These are phyloP conservation scores for Penicillium salamii DNA, from an alignment of 495 filamentous ascomycete species.

Conservation along the genomic window DNA sequence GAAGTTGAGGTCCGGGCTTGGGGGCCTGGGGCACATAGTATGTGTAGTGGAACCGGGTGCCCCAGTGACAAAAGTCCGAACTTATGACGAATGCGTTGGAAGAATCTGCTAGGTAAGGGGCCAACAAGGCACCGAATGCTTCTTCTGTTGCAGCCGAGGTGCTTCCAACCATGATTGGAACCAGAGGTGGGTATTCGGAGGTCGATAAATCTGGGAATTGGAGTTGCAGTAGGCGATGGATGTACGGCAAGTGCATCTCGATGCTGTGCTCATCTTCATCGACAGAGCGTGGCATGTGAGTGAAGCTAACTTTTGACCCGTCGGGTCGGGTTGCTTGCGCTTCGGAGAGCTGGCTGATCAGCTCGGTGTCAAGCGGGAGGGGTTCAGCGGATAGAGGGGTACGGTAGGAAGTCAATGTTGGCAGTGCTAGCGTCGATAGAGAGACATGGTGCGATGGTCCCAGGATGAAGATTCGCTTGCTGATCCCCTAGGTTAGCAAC, in stretches of 20 bases:
- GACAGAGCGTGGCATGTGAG: constrained; percentile 63
- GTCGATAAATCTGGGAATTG: constrained; percentile 36
- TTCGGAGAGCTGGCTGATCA: constrained; percentile 58
- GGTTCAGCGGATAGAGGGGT: constrained; percentile 82
- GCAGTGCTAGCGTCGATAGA: constrained; percentile 73
- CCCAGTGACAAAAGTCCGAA: constrained; percentile 98
- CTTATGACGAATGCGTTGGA: constrained; percentile 80
- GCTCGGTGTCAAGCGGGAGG: constrained; percentile 66
- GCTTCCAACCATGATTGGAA: constrained; percentile 87
- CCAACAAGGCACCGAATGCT: constrained; percentile 66
- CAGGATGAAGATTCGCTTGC: constrained; percentile 89
- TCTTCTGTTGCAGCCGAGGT: constrained; percentile 65
- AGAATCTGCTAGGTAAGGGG: constrained; percentile 74
- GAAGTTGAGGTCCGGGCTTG: constrained; percentile 37
- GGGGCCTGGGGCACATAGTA: constrained; percentile 62
- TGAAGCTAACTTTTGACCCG: constrained; percentile 53
- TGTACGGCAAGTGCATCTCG: constrained; percentile 94
- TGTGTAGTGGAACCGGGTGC: constrained; percentile 79
- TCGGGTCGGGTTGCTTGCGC: constrained; percentile 38
- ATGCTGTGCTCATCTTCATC: constrained; percentile 93
- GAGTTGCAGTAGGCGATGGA: constrained; percentile 70
- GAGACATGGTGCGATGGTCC: constrained; percentile 91
- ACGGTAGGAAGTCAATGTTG: constrained; percentile 69
- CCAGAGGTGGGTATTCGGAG: constrained; percentile 64
- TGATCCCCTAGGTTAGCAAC: constrained; percentile 25